Evolutionary conservation across 768 basidiomycete species (phyloP), one percentile per base, ranked within the genome.

Genomic region (Rhizopogon sp.): DNA sequence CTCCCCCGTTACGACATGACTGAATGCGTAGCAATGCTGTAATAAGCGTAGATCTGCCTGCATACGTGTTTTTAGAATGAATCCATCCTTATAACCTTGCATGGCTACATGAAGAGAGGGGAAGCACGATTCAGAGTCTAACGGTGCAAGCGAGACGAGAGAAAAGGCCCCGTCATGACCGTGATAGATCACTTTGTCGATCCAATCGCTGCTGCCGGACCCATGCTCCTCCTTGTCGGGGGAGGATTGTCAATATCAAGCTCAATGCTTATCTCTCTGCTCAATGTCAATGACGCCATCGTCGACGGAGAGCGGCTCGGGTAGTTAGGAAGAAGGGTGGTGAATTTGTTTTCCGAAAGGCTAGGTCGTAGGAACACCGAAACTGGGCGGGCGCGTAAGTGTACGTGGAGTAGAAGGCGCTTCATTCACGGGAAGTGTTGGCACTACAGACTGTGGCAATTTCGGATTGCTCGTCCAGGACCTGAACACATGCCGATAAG

Each of bases 401-500:
- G 44, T 42, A 22, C 66, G 71, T 2, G 79, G 74, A 0, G 76
- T 75, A 3, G 69, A 60, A n/a, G 72, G 74, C 5, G 65, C 61
- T 35, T 74, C 74, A 6, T 68, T 71, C 9, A 61, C 70, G 0
- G 74, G 74, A 10, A 75, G 76, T 3, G 68, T 70, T 14, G 60
- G 62, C 6, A 57, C 62, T 56, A 56, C 53, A 3, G n/a, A n/a
- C n/a, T n/a, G 39, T 37, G 33, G 29, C 16, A 39, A 54, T 54
- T 28, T 57, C 45, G 5, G 41, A 39, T n/a, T 51, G 20, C 50
- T 44, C 51, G 9, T 33, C 5, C 20, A 42, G 41, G 14, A 51
- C 50, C 61, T 60, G 3, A 79, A 50, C 3, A 81, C 69, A 6
- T 70, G 61, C 10, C 84, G 78, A 63, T 85, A 92, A 0, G 83